phyloP scores from a whole-genome alignment of 2,329 filamentous ascomycete species.

The Kalmusia sp. region DNA sequence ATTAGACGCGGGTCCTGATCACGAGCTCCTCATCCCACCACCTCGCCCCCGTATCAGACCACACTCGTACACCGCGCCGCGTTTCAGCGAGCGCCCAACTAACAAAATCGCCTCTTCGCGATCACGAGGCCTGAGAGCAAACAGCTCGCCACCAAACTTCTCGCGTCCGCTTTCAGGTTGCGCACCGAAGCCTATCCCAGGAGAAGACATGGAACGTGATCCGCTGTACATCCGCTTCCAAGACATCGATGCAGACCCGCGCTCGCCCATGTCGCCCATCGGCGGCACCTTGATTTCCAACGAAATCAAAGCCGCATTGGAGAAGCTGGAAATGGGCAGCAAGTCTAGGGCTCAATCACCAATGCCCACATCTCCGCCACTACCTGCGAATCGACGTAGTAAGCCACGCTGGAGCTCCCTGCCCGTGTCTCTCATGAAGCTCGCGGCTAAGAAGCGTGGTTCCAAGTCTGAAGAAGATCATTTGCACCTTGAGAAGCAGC shows the following conservation, averaged over 20 bases:
- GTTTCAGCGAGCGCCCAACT: conserved; percentile 31
- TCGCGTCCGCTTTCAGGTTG: conserved; percentile 28
- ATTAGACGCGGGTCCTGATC: conserved; percentile 2
- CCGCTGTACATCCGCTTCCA: conserved; percentile 23
- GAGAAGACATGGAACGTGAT: conserved; percentile 32
- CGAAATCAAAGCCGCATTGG: conserved; percentile 8
- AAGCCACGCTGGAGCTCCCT: conserved; percentile 8
- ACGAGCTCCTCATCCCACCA: conserved; percentile 7
- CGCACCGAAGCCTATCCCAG: conserved; percentile 25
- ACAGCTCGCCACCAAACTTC: conserved; percentile 33
- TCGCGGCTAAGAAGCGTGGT: conserved; percentile 9
- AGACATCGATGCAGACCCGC: conserved; percentile 26
- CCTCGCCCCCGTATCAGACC: conserved; percentile 21
- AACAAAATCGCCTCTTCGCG: conserved; percentile 39
- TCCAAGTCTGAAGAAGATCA: conserved; percentile 7
- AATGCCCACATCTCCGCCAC: background rate
- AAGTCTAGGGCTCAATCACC: background rate
- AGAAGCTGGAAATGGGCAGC: conserved; percentile 4
- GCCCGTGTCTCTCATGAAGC: conserved; percentile 8
- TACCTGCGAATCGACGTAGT: background rate
- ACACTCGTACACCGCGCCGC: conserved; percentile 32
- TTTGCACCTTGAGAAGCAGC: background rate
- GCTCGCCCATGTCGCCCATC: conserved; percentile 25
- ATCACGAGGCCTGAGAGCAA: conserved; percentile 31
- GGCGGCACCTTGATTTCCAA: conserved; percentile 11